Percentiles rank a stretch among this genome's conserved stretches.
Evolutionary conservation across 2,329 filamentous ascomycete genomes (phyloP).

Genomic region (Arthroderma sp.): DNA sequence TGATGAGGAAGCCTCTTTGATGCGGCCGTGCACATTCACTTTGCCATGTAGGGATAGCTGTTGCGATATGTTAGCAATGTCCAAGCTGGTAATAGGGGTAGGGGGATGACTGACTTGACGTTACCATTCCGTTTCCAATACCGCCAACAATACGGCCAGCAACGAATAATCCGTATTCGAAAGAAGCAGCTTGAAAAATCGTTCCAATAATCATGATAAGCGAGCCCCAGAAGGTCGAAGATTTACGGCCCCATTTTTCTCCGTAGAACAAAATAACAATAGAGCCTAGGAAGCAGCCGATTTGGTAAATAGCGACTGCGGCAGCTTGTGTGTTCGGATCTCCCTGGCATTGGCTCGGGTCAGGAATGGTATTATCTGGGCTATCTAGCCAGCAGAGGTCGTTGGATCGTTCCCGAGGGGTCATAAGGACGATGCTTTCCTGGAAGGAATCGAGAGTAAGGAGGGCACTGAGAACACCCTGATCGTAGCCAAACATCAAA

Average conservation of each 20-base stretch:
- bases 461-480: conserved; percentile 58
- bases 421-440: conserved; percentile 23
- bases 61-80: conserved; percentile 2
- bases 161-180: conserved; percentile 29
- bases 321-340: conserved; percentile 7
- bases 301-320: conserved; percentile 16
- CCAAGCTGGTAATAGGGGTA: too few species aligned
- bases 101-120: conserved; percentile 15
- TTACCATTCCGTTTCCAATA: conserved; percentile 37
- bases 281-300: conserved; percentile 29
- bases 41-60: conserved; percentile 32
- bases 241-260: conserved; percentile 17
- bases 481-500: conserved; percentile 35
- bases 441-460: conserved; percentile 51
- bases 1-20: conserved; percentile 43
- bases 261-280: conserved; percentile 27
- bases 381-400: conserved; percentile 1
- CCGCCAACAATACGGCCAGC: conserved; percentile 34
- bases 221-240: conserved; percentile 6
- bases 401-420: conserved; percentile 33
- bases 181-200: conserved; percentile 3
- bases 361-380: conserved; percentile 1
- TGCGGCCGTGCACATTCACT: conserved; percentile 34
- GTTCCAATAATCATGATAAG: conserved; percentile 6
- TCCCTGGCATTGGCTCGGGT: conserved; percentile 3